Base-by-base conservation (phyloP, 2,329 filamentous ascomycete genomes). In the Talaromyces atroroseus region DNA sequence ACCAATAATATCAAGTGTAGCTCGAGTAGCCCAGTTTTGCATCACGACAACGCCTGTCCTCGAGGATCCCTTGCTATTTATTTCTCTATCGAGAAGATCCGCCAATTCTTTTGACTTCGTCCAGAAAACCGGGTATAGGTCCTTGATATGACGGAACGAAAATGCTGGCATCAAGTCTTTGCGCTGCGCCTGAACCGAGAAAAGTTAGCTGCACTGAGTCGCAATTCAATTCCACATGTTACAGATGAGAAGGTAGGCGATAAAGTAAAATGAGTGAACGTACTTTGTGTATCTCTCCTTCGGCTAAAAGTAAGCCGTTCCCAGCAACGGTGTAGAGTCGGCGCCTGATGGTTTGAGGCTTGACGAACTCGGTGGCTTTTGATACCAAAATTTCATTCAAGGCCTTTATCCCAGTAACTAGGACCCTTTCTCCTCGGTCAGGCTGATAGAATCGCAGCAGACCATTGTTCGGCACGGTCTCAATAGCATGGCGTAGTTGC, bases 251-350 rank as follows among this genome's bases (percentile, higher is more conserved):
- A 32, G 5, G 18, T 1, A 11, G 20, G 11, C 16, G 7, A 12
- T 32, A 12, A 32, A 5, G 10, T 4, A 32, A 32, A 11, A 11
- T 32, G 29, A 12, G 29, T 11, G 29, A 32, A 23, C 48, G 14
- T 64, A 82, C 76, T 74, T 88, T 94, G 71, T 96, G 92, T 65
- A 92, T 89, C 11, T 95, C 89, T n/a, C 92, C 92, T 71, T 96
- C 92, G 2, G 90, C 88, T 8, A 96, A 76, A 38, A 96, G 74
- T 8, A 79, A 32, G 0, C 76, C 76, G 49, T 74, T 63, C 1
- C 77, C 77, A 2, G 74, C 62, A 5, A 77, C 55, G 20, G 66
- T 68, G 7, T 64, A 63, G 23, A 79, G 59, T 8, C 64, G 65
- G 14, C 59, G 54, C n/a, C 66, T 75, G 23, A 89, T 62, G n/a